Base-by-base conservation (phyloP, 2,329 filamentous ascomycete species). In the Ceratocystis eucalypticola region DNA sequence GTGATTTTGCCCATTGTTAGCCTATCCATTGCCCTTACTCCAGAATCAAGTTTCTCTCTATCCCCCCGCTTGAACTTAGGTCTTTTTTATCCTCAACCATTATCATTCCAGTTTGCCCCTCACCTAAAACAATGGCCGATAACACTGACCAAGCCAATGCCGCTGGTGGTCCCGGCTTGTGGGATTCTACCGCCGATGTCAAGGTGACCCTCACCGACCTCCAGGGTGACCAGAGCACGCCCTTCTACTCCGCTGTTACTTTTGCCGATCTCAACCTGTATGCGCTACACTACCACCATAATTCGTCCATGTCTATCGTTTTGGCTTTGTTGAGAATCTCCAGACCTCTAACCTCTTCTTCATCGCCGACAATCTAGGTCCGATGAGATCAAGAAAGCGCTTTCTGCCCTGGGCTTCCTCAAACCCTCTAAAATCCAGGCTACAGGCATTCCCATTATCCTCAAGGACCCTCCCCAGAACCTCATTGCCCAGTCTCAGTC, bases 401-500 rank as follows among this genome's bases (percentile, higher is more conserved):
- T 96, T 41, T 80, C 86, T 61, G 80, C 84, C 65, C 88, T 97
- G 82, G 88, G 88, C 77, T 97, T 96, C 80, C 83, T 87, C 73
- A 96, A 95, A 76, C 94, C 94, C 0, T 97, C 94, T 66, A 99
- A 99, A 79, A 96, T 99, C 70, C 94, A 99, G 79, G 94, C 96
- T 76, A 90, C 88, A 71, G 94, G 94, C 1, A 83, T 99, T 20
- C 94, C 94, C 33, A 82, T 99, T 66, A 88, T 99, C 73, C 83
- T 99, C 69, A 79, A 83, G 71, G 81, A 96, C 73, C 93, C 94
- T n/a, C 88, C 93, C 0, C 82, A 82, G 70, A 97, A 97, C 77
- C 88, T 99, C 83, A 93, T 99, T 73, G 94, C 92, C 2, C 94
- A 99, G 77, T 99, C 94, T n/a, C 94, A 99, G 76, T 99, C 94